Percentiles rank a stretch among this genome's conserved stretches.
These are phyloP conservation scores for Helotiales sp. DNA, from an alignment of 2,329 filamentous ascomycete species.

Conservation along the genomic window DNA sequence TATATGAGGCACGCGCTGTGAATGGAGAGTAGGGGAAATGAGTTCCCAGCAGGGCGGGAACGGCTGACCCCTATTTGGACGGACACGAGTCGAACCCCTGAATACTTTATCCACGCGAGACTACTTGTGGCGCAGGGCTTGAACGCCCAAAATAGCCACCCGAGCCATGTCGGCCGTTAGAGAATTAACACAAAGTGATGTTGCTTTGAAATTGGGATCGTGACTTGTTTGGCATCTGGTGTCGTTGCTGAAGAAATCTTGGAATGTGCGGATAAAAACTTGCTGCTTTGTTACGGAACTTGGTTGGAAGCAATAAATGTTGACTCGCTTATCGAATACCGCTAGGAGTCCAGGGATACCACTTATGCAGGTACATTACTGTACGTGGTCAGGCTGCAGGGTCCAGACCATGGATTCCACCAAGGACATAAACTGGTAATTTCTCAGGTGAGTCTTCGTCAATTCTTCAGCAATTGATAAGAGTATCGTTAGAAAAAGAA, in stretches of 20 bases:
- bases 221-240: not conserved
- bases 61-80: slow-evolving; percentile 5
- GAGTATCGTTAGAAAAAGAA: not conserved
- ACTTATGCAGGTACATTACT: not conserved
- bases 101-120: slow-evolving; percentile 1
- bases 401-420: not conserved
- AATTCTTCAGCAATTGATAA: not conserved
- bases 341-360: not conserved
- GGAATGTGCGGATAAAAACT: not conserved
- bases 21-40: slow-evolving; percentile 5
- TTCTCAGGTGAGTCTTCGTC: not conserved
- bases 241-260: not conserved
- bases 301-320: not conserved
- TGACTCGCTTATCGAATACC: not conserved
- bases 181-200: not conserved
- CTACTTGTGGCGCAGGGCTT: not conserved
- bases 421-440: not conserved
- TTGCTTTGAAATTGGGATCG: not conserved
- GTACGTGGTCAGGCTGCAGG: too few relatives aligned
- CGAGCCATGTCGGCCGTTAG: not conserved
- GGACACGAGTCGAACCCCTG: slow-evolving; percentile 5
- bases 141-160: slow-evolving; percentile 1
- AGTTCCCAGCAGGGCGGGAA: slow-evolving; percentile 8
- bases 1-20: not conserved
- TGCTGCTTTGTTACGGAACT: not conserved